Percentiles rank a stretch among this genome's conserved stretches.
These are phyloP conservation scores for Microdochium nivale DNA, from an alignment of 2,329 filamentous ascomycete genomes.

Conservation along the genomic window DNA sequence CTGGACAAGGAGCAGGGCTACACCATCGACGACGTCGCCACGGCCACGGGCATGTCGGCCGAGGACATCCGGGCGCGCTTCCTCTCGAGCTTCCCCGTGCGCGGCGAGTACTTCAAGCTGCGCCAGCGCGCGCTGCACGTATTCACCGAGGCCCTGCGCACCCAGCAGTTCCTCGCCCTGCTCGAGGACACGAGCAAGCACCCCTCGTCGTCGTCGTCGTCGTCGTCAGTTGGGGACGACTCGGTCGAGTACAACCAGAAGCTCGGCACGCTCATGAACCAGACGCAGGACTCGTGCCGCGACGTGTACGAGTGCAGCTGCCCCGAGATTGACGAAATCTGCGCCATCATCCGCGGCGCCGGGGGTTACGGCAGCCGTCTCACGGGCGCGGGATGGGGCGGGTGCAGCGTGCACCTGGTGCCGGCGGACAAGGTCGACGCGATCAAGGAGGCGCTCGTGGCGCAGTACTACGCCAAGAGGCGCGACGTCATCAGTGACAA, in stretches of 20 bases:
- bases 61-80: conserved; percentile 67
- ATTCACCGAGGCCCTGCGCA: conserved; percentile 79
- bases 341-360: conserved; percentile 65
- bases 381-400: conserved; percentile 94
- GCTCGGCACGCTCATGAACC: conserved; percentile 79
- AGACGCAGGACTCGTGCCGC: conserved; percentile 80
- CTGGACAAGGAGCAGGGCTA: conserved; percentile 76
- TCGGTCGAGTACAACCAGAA: conserved; percentile 53
- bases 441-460: conserved; percentile 69
- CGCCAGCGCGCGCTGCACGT: conserved; percentile 85
- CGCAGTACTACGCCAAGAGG: conserved; percentile 74
- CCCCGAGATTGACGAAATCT: conserved; percentile 85
- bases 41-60: conserved; percentile 59
- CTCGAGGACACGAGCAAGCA: conserved; percentile 46
- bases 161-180: conserved; percentile 72
- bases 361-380: conserved; percentile 79
- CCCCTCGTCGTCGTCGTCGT: conserved; percentile 30
- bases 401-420: conserved; percentile 89
- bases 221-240: conserved; percentile 18
- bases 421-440: conserved; percentile 71
- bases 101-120: conserved; percentile 79
- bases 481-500: conserved; percentile 55
- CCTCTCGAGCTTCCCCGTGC: conserved; percentile 82
- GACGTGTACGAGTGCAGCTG: conserved; percentile 88
- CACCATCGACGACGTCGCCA: conserved; percentile 75